These are phyloP conservation scores for Pythium pyrilobum DNA, from an alignment of 352 stramenopile genomes.

Conservation along the genomic window DNA sequence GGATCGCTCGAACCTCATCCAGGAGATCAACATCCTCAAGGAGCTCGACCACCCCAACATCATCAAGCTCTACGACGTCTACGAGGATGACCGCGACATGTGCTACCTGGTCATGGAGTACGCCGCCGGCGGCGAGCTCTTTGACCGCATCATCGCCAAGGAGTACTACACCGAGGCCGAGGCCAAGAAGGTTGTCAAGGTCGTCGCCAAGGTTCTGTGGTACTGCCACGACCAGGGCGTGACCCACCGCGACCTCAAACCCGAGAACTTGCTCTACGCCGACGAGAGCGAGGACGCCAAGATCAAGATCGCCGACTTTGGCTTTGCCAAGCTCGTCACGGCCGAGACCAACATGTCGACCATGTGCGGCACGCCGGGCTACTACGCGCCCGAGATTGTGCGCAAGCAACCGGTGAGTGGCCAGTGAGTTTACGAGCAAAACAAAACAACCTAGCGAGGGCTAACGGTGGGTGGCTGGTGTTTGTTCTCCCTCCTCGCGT, in stretches of 20 bases:
- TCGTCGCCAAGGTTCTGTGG: constrained; percentile 77
- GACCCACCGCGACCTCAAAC: constrained; percentile 96
- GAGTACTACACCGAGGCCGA: constrained; percentile 90
- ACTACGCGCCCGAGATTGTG: constrained; percentile 96
- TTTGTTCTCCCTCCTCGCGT: background rate
- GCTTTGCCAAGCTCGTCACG: constrained; percentile 79
- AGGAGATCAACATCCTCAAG: constrained; percentile 83
- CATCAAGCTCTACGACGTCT: constrained; percentile 84
- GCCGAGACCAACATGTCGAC: constrained; percentile 82
- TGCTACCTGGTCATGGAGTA: constrained; percentile 90
- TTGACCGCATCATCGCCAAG: constrained; percentile 91
- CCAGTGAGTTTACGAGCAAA: too few species aligned
- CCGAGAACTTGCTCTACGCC: constrained; percentile 94
- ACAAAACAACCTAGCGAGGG: background rate
- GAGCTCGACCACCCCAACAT: constrained; percentile 87
- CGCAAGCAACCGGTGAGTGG: constrained; percentile 70
- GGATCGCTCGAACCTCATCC: constrained; percentile 68
- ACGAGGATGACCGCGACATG: constrained; percentile 63
- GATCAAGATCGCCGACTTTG: constrained; percentile 95
- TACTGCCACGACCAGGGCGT: constrained; percentile 88
- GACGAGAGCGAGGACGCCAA: constrained; percentile 74
- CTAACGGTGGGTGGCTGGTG: background rate
- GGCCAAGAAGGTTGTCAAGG: constrained; percentile 78
- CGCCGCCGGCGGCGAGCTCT: constrained; percentile 87
- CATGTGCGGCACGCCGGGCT: constrained; percentile 92